Base-by-base conservation (phyloP, 495 filamentous ascomycete genomes). In the Xylaria nigripes region DNA sequence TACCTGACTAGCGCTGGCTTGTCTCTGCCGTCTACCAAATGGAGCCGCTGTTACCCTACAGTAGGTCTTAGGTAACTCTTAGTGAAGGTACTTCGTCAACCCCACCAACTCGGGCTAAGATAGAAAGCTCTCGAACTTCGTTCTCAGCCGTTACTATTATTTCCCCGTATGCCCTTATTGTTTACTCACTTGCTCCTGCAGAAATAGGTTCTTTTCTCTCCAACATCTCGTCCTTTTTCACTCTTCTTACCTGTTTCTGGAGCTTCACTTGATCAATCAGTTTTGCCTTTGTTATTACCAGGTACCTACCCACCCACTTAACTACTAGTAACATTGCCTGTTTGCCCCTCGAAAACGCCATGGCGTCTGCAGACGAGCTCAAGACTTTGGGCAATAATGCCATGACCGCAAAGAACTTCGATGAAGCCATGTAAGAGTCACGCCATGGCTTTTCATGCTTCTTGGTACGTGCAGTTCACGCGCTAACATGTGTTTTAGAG, bases 301-400 rank as follows among this genome's bases (percentile, higher is more conserved):
- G n/a, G n/a, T n/a, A n/a, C n/a, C n/a, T n/a, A n/a, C n/a, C n/a
- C n/a, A n/a, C n/a, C n/a, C n/a, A n/a, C n/a, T n/a, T n/a, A n/a
- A n/a, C n/a, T n/a, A n/a, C n/a, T n/a, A n/a, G n/a, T 9, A 29
- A 29, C 25, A 29, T 29, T 29, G 25, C 9, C 25, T 29, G 25
- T 4, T 9, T 29, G 6, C 16, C 23, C 34, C 36, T 18, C 36
- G 10, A 16, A 16, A 30, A 46, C 56, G 18, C 23, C 38, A 77
- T 77, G 74, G 68, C 73, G 38, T 75, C 73, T 40, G 78, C 76
- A 48, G 78, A 80, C 60, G 76, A 74, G 74, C 81, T 97, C 61
- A 98, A 98, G 78, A 89, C 91, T 58, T 85, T 91, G 68, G 93
- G 93, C 77, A 98, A 98, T 76, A 94, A 95, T 73, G 90, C 93